Base-by-base conservation (phyloP, 176 grass and related monocot genomes). In the Aegilops tauschii region DNA sequence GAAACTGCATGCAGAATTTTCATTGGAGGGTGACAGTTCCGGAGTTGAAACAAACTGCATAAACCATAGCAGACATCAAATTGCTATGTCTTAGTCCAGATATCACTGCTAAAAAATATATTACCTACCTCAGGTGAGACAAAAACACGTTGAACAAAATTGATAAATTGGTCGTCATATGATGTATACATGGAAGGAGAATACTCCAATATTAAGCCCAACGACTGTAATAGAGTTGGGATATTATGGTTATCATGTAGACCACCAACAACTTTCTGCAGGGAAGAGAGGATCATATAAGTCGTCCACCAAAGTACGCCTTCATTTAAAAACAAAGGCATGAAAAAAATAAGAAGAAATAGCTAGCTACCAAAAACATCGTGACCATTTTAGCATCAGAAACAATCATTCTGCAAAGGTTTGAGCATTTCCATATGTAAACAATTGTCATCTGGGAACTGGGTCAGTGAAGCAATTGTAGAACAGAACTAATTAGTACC, bases 191-290 rank as follows among this genome's bases (percentile, higher is more conserved):
- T 34, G 69, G 88, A 85, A 90, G 93, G 92, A 83, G 78, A 96
- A 90, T 86, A 87, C 74, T 88, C 93, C 89, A 91, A 80, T 89
- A 98, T 94, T 54, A 82, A 93, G 76, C 93, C 93, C 82, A 94
- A 84, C 18, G 93, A 90, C 79, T 98, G 96, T 78, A 98, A 79
- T 23, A 91, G 50, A 65, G 96, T 95, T 67, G 96, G 88, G 37
- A 96, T 52, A 90, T 92, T 89, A 61, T 73, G 9, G 69, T 84
- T 86, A 79, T 89, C 49, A 85, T 81, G 69, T 79, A 98, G 82
- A 56, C 81, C 88, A 59, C 65, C 72, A 75, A 94, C 70, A 87
- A 96, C 92, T 93, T 82, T 98, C 96, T 98, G 93, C 84, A 88
- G 59, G 27, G 45, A 84, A 87, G 67, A 91, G 59, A 32, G 87